Base-by-base conservation (phyloP, 2,329 filamentous ascomycete species). In the Ophiosphaerella herpotricha region DNA sequence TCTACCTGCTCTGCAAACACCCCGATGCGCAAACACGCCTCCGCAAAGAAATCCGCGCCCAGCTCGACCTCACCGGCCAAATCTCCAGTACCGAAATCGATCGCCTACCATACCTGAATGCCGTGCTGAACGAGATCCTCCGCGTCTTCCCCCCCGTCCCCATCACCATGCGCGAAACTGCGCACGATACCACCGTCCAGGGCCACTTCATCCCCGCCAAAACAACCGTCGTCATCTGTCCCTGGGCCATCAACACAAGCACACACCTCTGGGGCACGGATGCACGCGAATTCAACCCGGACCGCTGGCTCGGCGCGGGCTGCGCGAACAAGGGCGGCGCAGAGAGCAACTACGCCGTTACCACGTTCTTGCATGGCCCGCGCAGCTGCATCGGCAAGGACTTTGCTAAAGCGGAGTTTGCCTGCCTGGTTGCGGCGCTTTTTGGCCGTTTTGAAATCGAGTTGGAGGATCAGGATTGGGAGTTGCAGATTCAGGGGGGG, bases 281-380 rank as follows among this genome's bases (percentile, higher is more conserved):
- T 60, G 90, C 90, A 0, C 74, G 75, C 26, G 77, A 83, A 39
- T 97, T 97, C 78, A 83, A 89, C 46, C 91, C 91, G 0, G 90
- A 79, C 87, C 66, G 80, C 76, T 75, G 73, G 73, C 61, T 75
- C 42, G 68, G 63, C 6, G 65, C 70, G 0, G 77, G 78, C 6
- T 72, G 74, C 33, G 74, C 76, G 5, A 85, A 85, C 47, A 84
- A 82, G 36, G 90, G 90, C 6, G 89, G 89, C 7, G 87, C 90
- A 1, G 78, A 80, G 13, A 90, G 82, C 58, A 94, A 93, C 72
- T 96, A 88, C 68, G 83, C 86, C 1, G 86, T 88, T 63, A 69
- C 93, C 74, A 93, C 90, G 0, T 96, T 96, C 74, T 72, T 96
- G 50, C 90, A 96, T 68, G 92, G 92, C 0, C 91, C 91, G 2